Base-by-base conservation (phyloP, 2,329 filamentous ascomycete species). In the Cryoendolithus antarcticus region DNA sequence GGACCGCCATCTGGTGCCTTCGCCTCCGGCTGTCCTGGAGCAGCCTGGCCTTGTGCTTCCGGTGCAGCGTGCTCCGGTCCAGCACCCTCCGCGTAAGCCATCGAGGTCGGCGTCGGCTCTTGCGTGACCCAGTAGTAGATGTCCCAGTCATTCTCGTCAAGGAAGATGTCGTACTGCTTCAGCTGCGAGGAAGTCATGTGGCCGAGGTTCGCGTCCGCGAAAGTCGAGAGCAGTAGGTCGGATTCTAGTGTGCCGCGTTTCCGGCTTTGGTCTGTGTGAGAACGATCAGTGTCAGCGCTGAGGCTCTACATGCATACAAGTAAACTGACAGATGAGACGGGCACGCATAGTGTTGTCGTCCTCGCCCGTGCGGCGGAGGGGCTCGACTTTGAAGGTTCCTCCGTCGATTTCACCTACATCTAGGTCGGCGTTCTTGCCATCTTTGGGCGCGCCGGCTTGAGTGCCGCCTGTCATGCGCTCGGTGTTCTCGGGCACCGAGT, bases 121-220 rank as follows among this genome's bases (percentile, higher is more conserved):
- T 98, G 91, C 10, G 91, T 98, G 3, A 84, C 86, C 91, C 91
- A 98, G 72, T 98, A 98, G 71, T 98, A 98, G 45, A 98, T 95
- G 61, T 98, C 91, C 91, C 91, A 98, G 67, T 98, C 91, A 63
- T 98, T 98, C 66, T 98, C 91, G 63, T 98, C 91, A 41, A 98
- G 77, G 69, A 98, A 93, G 24, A 73, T 68, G 61, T 96, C 89
- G 67, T 91, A 96, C 62, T 93, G 76, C 52, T 74, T 64, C 51
- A 96, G 77, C 57, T 93, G 82, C 37, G 70, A 62, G 4, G 68
- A 62, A 1, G 74, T 75, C 84, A 98, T 93, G 44, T 66, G 67
- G 32, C 71, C 67, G 13, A 98, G 78, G 62, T 93, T 72, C 39
- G 71, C 68, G 49, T 89, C 77, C 48, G 91, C 91, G 60, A 98